Evolutionary conservation across 106 monocot species (phyloP).

Genomic region (Narthecium ossifragum): DNA sequence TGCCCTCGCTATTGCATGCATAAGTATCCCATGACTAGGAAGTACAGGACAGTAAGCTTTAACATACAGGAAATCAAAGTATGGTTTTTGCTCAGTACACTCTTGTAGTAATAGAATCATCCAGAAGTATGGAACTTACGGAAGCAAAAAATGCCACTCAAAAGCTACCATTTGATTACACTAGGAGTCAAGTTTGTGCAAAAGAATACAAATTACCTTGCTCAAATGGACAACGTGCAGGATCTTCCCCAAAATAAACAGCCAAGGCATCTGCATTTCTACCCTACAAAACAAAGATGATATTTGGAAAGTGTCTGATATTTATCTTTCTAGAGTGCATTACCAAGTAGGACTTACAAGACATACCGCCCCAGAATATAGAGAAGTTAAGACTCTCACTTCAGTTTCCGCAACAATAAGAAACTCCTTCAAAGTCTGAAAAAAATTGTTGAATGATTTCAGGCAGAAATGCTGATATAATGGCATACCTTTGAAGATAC

Average conservation of each 20-base stretch:
- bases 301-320: background rate
- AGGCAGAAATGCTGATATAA: no score
- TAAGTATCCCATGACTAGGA: no score
- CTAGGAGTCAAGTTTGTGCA: no score
- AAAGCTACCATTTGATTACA: background rate
- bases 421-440: conserved; percentile 49
- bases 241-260: conserved; percentile 59
- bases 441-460: no score
- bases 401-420: conserved; percentile 41
- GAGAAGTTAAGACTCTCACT: conserved; percentile 43
- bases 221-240: conserved; percentile 55
- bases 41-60: no score
- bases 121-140: no score
- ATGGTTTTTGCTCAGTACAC: no score
- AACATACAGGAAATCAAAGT: no score
- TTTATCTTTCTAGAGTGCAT: background rate
- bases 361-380: conserved; percentile 51
- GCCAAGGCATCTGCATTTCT: conserved; percentile 60
- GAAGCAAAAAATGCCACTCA: no score
- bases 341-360: background rate
- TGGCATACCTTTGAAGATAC: background rate
- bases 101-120: no score
- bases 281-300: conserved; percentile 25
- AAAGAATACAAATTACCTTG: conserved; percentile 33
- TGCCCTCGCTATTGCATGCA: no score